These are phyloP conservation scores for Apodospora peruviana DNA, from an alignment of 495 filamentous ascomycete species.

Conservation along the genomic window DNA sequence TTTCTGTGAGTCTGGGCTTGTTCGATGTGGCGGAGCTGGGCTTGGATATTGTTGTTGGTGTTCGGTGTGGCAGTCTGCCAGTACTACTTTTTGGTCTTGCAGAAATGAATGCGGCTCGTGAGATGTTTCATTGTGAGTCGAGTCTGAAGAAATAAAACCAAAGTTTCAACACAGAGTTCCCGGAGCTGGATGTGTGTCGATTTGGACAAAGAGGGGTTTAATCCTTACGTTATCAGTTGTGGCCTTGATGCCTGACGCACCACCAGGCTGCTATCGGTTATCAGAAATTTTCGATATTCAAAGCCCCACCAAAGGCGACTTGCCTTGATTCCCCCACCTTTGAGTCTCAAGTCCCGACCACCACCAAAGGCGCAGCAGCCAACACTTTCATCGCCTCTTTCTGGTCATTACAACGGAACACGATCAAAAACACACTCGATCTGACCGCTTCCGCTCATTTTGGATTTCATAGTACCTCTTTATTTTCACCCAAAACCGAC, in stretches of 20 bases:
- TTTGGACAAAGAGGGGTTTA: neutral
- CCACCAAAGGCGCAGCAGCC: constrained; percentile 22
- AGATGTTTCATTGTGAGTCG: neutral
- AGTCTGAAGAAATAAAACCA: neutral
- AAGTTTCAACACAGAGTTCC: neutral
- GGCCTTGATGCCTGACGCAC: constrained; percentile 27
- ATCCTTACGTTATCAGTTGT: neutral
- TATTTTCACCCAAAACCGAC: neutral
- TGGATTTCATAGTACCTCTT: constrained; percentile 2
- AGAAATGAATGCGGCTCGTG: neutral
- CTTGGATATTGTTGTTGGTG: neutral
- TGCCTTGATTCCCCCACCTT: constrained; percentile 20
- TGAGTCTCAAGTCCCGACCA: constrained; percentile 9
- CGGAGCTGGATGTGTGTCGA: neutral
- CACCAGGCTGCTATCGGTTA: constrained; percentile 27
- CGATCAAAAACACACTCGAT: constrained; percentile 7
- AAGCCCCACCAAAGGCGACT: constrained; percentile 26
- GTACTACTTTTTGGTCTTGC: neutral
- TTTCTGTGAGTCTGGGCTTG: too few species aligned
- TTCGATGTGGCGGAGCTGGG: too few species aligned
- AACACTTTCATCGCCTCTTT: constrained; percentile 11
- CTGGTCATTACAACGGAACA: constrained; percentile 8
- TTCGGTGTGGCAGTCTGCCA: neutral
- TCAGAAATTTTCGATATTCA: constrained; percentile 29
- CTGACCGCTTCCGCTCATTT: constrained; percentile 12